Base-by-base conservation (phyloP, 179 eudicot species). In the Dionaea muscipula region DNA sequence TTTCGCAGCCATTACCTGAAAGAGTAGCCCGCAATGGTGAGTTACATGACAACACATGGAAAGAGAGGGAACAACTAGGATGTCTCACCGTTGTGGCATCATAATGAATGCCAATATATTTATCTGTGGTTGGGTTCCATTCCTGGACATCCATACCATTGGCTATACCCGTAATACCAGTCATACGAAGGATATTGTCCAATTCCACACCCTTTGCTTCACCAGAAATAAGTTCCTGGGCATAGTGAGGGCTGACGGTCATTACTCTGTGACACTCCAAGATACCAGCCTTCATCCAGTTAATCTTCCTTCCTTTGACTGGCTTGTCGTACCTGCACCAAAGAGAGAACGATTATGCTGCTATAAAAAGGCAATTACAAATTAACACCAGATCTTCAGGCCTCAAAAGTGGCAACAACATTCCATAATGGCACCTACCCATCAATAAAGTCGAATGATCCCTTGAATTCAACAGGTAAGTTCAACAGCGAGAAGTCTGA, bases 121-220 rank as follows among this genome's bases (percentile, higher is more conserved):
- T 89, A 64, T 87, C 94, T 0, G 83, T 69, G 21, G 78, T 53
- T 38, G 96, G 96, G 51, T 87, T 82, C 98, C 98, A 91, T 62
- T 87, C 96, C 55, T 84, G 88, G 27, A 67, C 76, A 35, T 91
- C 98, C 84, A 85, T 88, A 52, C 98, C 98, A 48, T 91, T 91
- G 11, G 73, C 72, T 45, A 87, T 87, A 50, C 98, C 98, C 14
- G 62, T 59, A 45, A 91, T 62, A 22, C 74, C 67, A 37, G 57
- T 53, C 58, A 51, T 71, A 37, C 86, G 84, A 51, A 88, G 50
- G 50, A 64, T 56, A 26, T 60, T 69, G 64, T 91, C 81, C 65
- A 88, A 62, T 57, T 88, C 98, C 26, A 84, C 94, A 24, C 98
- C 98, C 31, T 75, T 88, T 4, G 67, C 94, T 0, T 12, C 65